phyloP scores from a whole-genome alignment of 495 filamentous ascomycete species.

The Pseudotulostoma volvatum region DNA sequence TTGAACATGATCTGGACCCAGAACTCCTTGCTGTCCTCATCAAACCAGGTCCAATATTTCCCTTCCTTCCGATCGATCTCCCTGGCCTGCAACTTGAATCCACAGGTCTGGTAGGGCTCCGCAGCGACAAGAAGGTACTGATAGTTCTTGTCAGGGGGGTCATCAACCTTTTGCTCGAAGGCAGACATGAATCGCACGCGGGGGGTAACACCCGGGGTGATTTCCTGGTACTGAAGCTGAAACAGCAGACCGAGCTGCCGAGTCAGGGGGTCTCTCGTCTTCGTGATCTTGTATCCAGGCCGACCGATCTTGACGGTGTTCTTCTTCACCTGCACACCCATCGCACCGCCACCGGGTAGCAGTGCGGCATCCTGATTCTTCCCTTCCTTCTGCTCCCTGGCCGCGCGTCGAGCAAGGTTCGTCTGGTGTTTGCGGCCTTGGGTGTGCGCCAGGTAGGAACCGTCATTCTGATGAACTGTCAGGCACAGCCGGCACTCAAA shows the following conservation, averaged over 20 bases:
- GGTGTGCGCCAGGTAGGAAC: constrained; percentile 96
- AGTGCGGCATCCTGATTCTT: constrained; percentile 55
- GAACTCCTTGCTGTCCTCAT: constrained; percentile 91
- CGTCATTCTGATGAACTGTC: constrained; percentile 99
- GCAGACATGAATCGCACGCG: constrained; percentile 94
- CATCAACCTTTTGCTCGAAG: constrained; percentile 89
- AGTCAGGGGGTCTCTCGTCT: constrained; percentile 78
- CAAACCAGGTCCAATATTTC: constrained; percentile 86
- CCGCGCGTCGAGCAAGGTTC: constrained; percentile 92
- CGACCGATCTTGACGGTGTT: constrained; percentile 96
- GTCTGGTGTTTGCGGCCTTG: constrained; percentile 99
- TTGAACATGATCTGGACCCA: constrained; percentile 99
- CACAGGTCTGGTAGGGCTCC: constrained; percentile 95
- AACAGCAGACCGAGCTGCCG: constrained; percentile 81
- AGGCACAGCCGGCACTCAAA: constrained; percentile 97
- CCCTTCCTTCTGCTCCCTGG: constrained; percentile 80
- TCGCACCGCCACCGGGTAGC: constrained; percentile 47
- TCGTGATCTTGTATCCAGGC: constrained; percentile 96
- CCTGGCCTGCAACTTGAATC: constrained; percentile 86
- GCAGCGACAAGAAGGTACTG: constrained; percentile 94
- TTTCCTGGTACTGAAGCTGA: constrained; percentile 91
- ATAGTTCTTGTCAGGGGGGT: constrained; percentile 80
- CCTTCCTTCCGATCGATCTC: constrained; percentile 85
- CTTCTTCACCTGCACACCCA: constrained; percentile 67
- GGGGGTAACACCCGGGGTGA: constrained; percentile 55